These are phyloP conservation scores for Trichoderma atrobrunneum DNA, from an alignment of 2,329 filamentous ascomycete genomes.

Conservation along the genomic window DNA sequence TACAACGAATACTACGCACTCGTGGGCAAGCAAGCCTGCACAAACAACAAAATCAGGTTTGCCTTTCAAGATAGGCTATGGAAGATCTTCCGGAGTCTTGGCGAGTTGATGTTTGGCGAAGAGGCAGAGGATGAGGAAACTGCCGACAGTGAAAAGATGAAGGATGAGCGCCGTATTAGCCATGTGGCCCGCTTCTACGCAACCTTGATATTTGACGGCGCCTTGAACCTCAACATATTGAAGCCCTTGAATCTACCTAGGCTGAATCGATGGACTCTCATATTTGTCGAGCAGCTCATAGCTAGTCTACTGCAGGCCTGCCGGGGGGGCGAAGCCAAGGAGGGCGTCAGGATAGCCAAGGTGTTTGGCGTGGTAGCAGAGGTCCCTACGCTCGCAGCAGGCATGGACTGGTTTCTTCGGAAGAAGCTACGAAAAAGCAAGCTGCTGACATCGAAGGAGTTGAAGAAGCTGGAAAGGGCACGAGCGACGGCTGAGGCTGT, in stretches of 20 bases:
- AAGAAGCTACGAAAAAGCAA: constrained; percentile 69
- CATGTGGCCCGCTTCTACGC: constrained; percentile 57
- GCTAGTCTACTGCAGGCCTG: constrained; percentile 71
- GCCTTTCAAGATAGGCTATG: constrained; percentile 85
- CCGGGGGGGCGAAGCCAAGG: constrained; percentile 42
- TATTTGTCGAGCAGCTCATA: constrained; percentile 78
- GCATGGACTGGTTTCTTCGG: constrained; percentile 75
- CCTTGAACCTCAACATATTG: constrained; percentile 48
- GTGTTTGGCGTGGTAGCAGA: constrained; percentile 65
- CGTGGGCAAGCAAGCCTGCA: constrained; percentile 75
- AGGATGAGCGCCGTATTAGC: constrained; percentile 49
- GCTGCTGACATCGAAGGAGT: constrained; percentile 49
- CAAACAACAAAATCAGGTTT: constrained; percentile 71
- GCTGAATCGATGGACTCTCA: constrained; percentile 70
- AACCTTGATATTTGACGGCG: constrained; percentile 46
- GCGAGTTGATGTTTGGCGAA: constrained; percentile 72
- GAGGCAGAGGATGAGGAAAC: constrained; percentile 52
- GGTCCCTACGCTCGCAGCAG: constrained; percentile 65
- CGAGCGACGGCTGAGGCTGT: constrained; percentile 34
- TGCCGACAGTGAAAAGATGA: constrained; percentile 45
- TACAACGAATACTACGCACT: constrained; percentile 95
- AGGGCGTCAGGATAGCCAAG: constrained; percentile 59
- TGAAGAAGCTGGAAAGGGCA: constrained; percentile 41
- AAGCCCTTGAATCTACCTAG: constrained; percentile 77
- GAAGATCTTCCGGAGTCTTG: constrained; percentile 80